Conservation (phyloP, 2,329 filamentous ascomycete species). For the Phialophora chinensis region DNA sequence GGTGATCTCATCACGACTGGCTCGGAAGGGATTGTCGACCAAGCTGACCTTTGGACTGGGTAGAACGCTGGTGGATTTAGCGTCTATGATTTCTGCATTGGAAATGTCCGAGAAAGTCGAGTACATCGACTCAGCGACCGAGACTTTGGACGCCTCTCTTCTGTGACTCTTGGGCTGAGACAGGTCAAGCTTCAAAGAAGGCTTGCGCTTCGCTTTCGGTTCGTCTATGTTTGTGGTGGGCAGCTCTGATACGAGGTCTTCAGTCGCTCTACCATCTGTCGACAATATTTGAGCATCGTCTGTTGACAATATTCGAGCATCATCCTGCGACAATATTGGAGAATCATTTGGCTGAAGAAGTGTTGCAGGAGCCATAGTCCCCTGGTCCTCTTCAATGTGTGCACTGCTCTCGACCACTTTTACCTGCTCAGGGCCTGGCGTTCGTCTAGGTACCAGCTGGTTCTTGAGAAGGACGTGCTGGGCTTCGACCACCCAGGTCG, state of each 20-base stretch:
- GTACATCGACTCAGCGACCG: constrained; percentile 38
- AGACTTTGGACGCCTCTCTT: constrained; percentile 39
- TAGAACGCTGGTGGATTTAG: constrained; percentile 37
- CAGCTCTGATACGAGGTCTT: constrained; percentile 9
- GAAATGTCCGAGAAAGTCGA: constrained; percentile 39
- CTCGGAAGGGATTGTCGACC: constrained; percentile 37
- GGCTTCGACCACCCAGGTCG: constrained; percentile 78
- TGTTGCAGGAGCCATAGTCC: constrained; percentile 24
- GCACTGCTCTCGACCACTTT: constrained; percentile 30
- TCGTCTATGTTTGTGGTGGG: constrained; percentile 4
- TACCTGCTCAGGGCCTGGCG: constrained; percentile 24
- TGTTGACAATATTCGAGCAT: not conserved
- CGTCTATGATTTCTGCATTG: constrained; percentile 41
- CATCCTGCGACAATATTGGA: constrained; percentile 5
- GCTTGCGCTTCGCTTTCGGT: constrained; percentile 25
- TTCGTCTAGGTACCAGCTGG: constrained; percentile 51
- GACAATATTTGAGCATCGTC: not conserved
- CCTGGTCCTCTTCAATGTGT: constrained; percentile 25
- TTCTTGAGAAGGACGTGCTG: constrained; percentile 74
- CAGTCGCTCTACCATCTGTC: not conserved
- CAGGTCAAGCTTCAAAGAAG: constrained; percentile 34
- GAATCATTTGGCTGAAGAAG: constrained; percentile 31
- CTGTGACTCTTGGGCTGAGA: constrained; percentile 32
- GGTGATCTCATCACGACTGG: constrained; percentile 30
- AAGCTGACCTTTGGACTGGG: constrained; percentile 39